Base-by-base conservation (phyloP, 2,329 filamentous ascomycete species). In the Xylaria multiplex region DNA sequence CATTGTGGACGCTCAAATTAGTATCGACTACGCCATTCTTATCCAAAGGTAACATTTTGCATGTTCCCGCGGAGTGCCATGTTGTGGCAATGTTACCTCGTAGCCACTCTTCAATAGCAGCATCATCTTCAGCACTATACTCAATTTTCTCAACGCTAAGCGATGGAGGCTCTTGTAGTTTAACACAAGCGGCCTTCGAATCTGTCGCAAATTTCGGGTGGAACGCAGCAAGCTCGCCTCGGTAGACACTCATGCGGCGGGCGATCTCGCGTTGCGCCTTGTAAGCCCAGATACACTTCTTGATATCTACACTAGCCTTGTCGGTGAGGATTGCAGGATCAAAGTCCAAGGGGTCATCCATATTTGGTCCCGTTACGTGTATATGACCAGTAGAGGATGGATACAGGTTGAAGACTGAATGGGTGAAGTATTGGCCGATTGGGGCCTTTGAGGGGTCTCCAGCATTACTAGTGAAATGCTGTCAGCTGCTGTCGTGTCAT, bases 71-170 rank as follows among this genome's bases (percentile, higher is more conserved):
- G n/a, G n/a, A n/a, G n/a, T n/a, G n/a, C n/a, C n/a, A n/a, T n/a
- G n/a, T n/a, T n/a, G n/a, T n/a, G n/a, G n/a, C n/a, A 46, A 62
- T 45, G n/a, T 62, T 52, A 2, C 46, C 24, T 8, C 63, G 43
- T 3, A 62, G 19, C 63, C 63, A 65, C 11, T 53, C 9, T 22
- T 65, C 57, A 27, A 61, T 53, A 13, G 32, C 53, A 32, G 35
- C 43, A 14, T 65, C 57, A 24, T 65, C 63, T 52, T 60, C 52
- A 16, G 50, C 22, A 13, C 27, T 61, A 14, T 65, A 65, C 35
- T 61, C 57, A 19, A 65, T 65, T 5, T 58, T 37, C 27, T 58
- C 6, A 9, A 58, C 7, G 24, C 56, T 37, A 6, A 19, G 1
- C 35, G 37, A 19, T 4, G 35, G 62, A 3, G 56, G 49, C 1